A percentile compares a stretch with the other conserved stretches of the same genome.
Evolutionary conservation across 2,329 filamentous ascomycete genomes (phyloP).

Genomic region (Calycina herbarum): DNA sequence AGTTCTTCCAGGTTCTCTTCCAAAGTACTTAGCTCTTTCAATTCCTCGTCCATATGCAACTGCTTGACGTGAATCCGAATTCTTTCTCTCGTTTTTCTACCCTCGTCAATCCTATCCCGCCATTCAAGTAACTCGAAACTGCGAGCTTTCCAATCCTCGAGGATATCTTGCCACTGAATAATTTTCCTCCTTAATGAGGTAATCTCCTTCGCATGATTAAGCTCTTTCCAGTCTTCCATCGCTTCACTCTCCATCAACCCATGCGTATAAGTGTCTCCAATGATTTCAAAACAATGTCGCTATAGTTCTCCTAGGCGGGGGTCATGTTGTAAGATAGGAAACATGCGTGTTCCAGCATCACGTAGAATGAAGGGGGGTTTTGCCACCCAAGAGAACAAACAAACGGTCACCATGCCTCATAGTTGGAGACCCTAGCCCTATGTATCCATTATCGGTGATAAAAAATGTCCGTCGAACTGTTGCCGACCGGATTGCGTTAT

Average conservation of each 20-base stretch:
- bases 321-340: background rate
- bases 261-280: background rate
- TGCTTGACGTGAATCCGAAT: too few relatives aligned
- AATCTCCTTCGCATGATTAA: too few relatives aligned
- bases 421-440: slow-evolving; percentile 15
- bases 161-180: too few relatives aligned
- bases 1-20: too few relatives aligned
- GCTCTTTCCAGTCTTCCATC: background rate
- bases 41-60: too few relatives aligned
- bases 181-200: too few relatives aligned
- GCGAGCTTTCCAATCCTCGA: too few relatives aligned
- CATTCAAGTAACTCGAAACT: too few relatives aligned
- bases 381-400: slow-evolving; percentile 8
- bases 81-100: too few relatives aligned
- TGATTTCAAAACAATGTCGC: background rate
- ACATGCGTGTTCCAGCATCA: background rate
- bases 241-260: background rate
- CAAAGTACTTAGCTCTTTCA: too few relatives aligned
- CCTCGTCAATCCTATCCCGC: too few relatives aligned
- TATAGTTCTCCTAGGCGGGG: background rate
- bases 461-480: slow-evolving; percentile 16
- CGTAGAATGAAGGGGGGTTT: slow-evolving; percentile 15
- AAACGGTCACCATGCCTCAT: slow-evolving; percentile 8
- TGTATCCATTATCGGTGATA: slow-evolving; percentile 15
- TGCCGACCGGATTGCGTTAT: background rate